Percentiles rank a stretch among this genome's conserved stretches.
These are phyloP conservation scores for Diaporthe ilicicola DNA, from an alignment of 2,329 filamentous ascomycete species.

Conservation along the genomic window DNA sequence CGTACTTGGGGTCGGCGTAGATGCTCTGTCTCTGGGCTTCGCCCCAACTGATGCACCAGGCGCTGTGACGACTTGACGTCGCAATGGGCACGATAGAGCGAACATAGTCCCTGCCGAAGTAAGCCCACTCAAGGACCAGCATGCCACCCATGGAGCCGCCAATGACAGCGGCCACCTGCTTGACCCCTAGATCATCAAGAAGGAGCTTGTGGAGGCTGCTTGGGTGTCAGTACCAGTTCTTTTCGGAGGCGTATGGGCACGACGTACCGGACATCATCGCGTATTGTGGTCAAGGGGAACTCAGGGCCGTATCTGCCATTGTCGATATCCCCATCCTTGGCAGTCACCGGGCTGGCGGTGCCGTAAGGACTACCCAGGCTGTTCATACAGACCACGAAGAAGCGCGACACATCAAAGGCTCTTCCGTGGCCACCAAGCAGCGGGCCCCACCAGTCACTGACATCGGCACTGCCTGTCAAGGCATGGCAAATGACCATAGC, in stretches of 20 bases:
- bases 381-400: conserved; percentile 89
- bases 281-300: conserved; percentile 93
- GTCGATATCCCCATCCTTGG: conserved; percentile 79
- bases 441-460: conserved; percentile 89
- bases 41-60: conserved; percentile 92
- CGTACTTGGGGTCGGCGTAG: conserved; percentile 97
- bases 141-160: conserved; percentile 89
- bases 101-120: conserved; percentile 87
- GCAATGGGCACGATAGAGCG: conserved; percentile 83
- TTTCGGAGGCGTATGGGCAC: background rate
- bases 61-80: conserved; percentile 84
- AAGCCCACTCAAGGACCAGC: conserved; percentile 92
- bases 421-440: conserved; percentile 79
- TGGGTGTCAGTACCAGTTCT: background rate
- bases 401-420: conserved; percentile 82
- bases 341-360: conserved; percentile 87
- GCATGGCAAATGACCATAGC: conserved; percentile 84
- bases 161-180: conserved; percentile 79
- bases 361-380: conserved; percentile 87
- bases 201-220: conserved; percentile 78
- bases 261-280: conserved; percentile 91
- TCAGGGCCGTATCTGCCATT: conserved; percentile 90
- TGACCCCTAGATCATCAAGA: conserved; percentile 81
- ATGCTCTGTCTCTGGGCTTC: conserved; percentile 92
- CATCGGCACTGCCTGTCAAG: conserved; percentile 84